Evolutionary conservation across 2,329 filamentous ascomycete species (phyloP), one percentile per base, ranked within the genome.

Genomic region (Exutisphaerella laricina): DNA sequence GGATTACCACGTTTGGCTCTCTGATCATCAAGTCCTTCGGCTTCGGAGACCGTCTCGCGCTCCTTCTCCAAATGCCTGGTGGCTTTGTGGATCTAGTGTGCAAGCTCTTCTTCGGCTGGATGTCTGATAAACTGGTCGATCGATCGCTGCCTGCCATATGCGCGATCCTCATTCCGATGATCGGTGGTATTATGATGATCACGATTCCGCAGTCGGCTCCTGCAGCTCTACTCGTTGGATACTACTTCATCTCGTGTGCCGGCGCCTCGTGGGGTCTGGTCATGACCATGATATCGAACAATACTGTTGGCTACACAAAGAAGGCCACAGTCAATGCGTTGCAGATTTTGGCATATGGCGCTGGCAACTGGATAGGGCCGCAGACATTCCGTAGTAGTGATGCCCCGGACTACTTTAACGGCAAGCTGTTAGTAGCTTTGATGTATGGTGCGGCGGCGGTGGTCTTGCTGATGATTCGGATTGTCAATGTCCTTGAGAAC

Each of bases 51-150:
- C 60, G 76, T 1, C 70, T 71, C 4, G 73, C 72, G 0, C 76
- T 78, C 44, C 78, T 78, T 48, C 70, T 80, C 7, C 75, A 80
- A 48, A 80, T 81, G 41, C 77, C 77, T 0, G 77, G 75, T 12
- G 77, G 75, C 14, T 75, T 71, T 0, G 69, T 80, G 0, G 74
- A 79, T 46, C 77, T 79, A 51, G 51, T 76, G 1, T 70, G 74
- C 0, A 63, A 78, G 1, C 57, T 80, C 5, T 51, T 64, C 2
- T 74, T 73, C 1, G 75, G 75, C 12, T 68, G 66, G 37, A 62
- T 79, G 17, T 75, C 74, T 53, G 73, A 71, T 0, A 66, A 65
- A n/a, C 78, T 62, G 51, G 74, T 74, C 2, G 72, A 73, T n/a
- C 52, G 64, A 70, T 1, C 66, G 76, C 4, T 78, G 73, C 50